phyloP scores from a whole-genome alignment of 371 early-diverging fungal species.

The Rhizopus sp. region DNA sequence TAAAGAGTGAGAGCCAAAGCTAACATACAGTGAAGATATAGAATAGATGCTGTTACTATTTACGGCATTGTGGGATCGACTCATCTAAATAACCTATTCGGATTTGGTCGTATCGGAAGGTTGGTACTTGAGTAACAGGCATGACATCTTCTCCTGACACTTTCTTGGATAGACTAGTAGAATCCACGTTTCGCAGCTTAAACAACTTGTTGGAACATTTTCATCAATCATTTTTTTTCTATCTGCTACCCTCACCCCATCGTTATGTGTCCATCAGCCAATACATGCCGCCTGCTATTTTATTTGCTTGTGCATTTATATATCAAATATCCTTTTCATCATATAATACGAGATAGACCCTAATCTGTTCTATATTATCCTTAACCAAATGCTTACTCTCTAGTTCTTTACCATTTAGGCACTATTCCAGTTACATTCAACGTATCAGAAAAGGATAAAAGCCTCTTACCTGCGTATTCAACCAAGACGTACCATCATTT shows the following conservation, averaged over 20 bases:
- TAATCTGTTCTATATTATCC: slow-evolving; percentile 17
- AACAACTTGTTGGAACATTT: slow-evolving; percentile 94
- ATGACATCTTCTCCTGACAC: background rate
- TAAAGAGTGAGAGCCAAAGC: no score
- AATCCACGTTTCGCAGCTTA: slow-evolving; percentile 82
- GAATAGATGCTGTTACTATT: slow-evolving; percentile 83
- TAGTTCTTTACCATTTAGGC: slow-evolving; percentile 47
- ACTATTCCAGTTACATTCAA: slow-evolving; percentile 13
- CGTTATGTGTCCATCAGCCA: slow-evolving; percentile 87
- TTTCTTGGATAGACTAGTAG: slow-evolving; percentile 62
- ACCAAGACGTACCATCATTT: slow-evolving; percentile 27
- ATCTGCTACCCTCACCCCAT: slow-evolving; percentile 76
- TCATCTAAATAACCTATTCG: slow-evolving; percentile 43
- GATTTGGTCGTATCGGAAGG: slow-evolving; percentile 64
- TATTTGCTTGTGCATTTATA: slow-evolving; percentile 68
- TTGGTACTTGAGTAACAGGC: background rate
- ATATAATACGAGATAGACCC: slow-evolving; percentile 15
- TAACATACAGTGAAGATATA: slow-evolving; percentile 55
- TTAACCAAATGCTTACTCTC: slow-evolving; percentile 43
- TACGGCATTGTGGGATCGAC: slow-evolving; percentile 55
- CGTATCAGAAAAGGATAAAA: slow-evolving; percentile 8
- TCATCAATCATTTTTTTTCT: slow-evolving; percentile 96
- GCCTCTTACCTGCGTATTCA: slow-evolving; percentile 33
- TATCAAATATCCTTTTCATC: slow-evolving; percentile 56
- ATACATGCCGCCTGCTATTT: slow-evolving; percentile 83